Conservation (phyloP, 1,284 basidiomycete genomes). For the Ceratobasidium sp. region DNA sequence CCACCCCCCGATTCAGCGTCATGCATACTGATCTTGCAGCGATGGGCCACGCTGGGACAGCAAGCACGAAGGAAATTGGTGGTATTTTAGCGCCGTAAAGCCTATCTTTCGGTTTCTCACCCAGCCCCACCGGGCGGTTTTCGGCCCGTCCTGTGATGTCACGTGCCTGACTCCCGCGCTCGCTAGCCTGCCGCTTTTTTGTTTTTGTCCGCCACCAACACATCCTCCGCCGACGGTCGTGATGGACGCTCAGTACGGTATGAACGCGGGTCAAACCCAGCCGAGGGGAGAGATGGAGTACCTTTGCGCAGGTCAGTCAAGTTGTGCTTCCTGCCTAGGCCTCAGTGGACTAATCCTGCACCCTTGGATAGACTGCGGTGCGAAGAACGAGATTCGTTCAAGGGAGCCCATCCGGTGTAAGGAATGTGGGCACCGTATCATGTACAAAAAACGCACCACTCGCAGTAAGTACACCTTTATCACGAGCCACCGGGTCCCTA, state of each 20-base stretch:
- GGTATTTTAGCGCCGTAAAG: too few relatives aligned
- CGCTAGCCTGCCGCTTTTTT: slow-evolving; percentile 6
- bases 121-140: too few relatives aligned
- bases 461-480: slow-evolving; percentile 75
- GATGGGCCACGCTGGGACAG: too few relatives aligned
- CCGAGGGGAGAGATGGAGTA: slow-evolving; percentile 77
- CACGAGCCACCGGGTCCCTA: slow-evolving; percentile 28
- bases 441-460: slow-evolving; percentile 98
- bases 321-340: slow-evolving; percentile 24
- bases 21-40: too few relatives aligned
- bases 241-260: slow-evolving; percentile 42
- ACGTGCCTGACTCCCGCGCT: slow-evolving; percentile 4
- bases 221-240: slow-evolving; percentile 9
- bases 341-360: slow-evolving; percentile 35
- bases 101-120: too few relatives aligned
- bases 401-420: slow-evolving; percentile 95
- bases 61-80: too few relatives aligned
- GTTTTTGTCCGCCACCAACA: slow-evolving; percentile 27
- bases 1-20: too few relatives aligned
- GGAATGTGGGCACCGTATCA: slow-evolving; percentile 97
- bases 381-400: slow-evolving; percentile 92
- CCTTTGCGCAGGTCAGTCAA: slow-evolving; percentile 83
- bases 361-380: slow-evolving; percentile 80
- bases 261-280: slow-evolving; percentile 23
- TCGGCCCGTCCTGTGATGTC: too few relatives aligned